These are phyloP conservation scores for Delphinella strobiligena DNA, from an alignment of 2,329 filamentous ascomycete genomes.

Conservation along the genomic window DNA sequence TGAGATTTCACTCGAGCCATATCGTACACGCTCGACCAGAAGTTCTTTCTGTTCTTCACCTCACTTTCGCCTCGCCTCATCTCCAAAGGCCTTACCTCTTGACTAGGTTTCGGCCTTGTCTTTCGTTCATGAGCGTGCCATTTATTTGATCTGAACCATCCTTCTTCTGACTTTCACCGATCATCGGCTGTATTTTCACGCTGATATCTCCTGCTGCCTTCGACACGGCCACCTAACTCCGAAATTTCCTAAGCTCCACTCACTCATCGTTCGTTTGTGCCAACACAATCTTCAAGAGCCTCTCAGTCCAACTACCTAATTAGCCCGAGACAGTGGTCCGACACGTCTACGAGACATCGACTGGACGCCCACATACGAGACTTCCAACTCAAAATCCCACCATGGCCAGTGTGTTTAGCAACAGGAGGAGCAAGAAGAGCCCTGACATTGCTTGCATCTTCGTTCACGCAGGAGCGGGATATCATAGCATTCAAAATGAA, in stretches of 20 bases:
- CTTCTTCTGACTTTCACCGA: neutral
- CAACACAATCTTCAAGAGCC: too few relatives aligned
- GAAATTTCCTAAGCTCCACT: slow-evolving; percentile 32
- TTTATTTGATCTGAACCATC: neutral
- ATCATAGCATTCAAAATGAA: slow-evolving; percentile 81
- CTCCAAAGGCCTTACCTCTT: neutral
- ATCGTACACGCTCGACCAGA: neutral
- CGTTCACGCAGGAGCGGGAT: slow-evolving; percentile 90
- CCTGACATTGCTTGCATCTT: slow-evolving; percentile 64
- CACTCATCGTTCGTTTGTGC: slow-evolving; percentile 17
- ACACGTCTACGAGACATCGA: neutral
- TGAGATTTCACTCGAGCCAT: neutral
- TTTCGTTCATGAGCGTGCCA: neutral
- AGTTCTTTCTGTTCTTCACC: neutral
- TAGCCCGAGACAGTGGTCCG: too few relatives aligned
- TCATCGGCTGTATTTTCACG: neutral
- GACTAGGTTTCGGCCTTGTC: neutral
- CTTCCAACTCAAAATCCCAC: neutral
- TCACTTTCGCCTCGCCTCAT: neutral
- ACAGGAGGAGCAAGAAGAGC: slow-evolving; percentile 25
- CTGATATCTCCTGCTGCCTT: neutral
- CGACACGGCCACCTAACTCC: neutral
- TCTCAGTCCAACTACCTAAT: too few relatives aligned
- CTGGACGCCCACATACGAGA: neutral
- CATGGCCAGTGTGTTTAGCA: slow-evolving; percentile 23